Conservation (phyloP, 2,329 filamentous ascomycete genomes). For the Bertia moriformis region DNA sequence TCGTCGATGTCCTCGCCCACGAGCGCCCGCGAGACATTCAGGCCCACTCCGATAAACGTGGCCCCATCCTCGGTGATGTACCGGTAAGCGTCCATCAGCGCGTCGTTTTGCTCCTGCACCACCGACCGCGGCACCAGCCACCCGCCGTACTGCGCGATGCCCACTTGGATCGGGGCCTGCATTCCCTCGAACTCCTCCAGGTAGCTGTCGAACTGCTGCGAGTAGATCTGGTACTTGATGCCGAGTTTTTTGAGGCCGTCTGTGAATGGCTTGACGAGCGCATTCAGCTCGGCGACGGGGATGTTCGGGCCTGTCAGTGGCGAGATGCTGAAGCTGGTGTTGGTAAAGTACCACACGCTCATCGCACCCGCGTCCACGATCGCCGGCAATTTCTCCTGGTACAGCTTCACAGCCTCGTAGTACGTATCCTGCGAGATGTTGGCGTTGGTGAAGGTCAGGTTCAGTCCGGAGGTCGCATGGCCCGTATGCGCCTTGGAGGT, state of each 20-base stretch:
- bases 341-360: slow-evolving; percentile 21
- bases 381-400: slow-evolving; percentile 19
- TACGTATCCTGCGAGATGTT: slow-evolving; percentile 19
- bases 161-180: slow-evolving; percentile 5
- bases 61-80: slow-evolving; percentile 9
- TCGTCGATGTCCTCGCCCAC: slow-evolving; percentile 7
- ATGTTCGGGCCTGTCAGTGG: slow-evolving; percentile 21
- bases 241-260: slow-evolving; percentile 12
- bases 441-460: slow-evolving; percentile 17
- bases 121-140: slow-evolving; percentile 11
- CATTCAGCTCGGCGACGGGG: slow-evolving; percentile 14
- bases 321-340: slow-evolving; percentile 20
- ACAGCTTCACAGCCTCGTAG: slow-evolving; percentile 23
- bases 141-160: slow-evolving; percentile 11
- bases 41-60: slow-evolving; percentile 8
- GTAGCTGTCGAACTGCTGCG: slow-evolving; percentile 8
- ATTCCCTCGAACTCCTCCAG: slow-evolving; percentile 7
- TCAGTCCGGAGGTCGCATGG: slow-evolving; percentile 17
- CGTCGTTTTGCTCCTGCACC: slow-evolving; percentile 5
- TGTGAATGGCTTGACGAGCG: slow-evolving; percentile 19
- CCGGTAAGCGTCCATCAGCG: slow-evolving; percentile 5
- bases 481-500: slow-evolving; percentile 26
- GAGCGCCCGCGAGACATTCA: slow-evolving; percentile 8
- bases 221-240: slow-evolving; percentile 7
- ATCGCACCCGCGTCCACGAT: slow-evolving; percentile 27